Conservation (phyloP, 1,139 yeast genomes). For the Magnusiomyces paraingens region DNA sequence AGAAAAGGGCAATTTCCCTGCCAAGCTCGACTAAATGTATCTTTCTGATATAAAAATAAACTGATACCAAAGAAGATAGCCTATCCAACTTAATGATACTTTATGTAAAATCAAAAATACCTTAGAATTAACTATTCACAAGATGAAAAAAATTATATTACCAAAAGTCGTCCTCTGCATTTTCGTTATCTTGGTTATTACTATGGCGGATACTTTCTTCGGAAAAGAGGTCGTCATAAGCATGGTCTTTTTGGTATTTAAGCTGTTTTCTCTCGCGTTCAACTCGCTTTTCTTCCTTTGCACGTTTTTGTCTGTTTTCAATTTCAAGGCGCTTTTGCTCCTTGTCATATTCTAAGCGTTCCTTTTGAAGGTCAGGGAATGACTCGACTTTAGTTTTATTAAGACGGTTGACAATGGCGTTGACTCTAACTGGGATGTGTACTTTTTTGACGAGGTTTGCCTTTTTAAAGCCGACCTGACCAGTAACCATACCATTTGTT, state of each 20-base stretch:
- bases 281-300: slow-evolving; percentile 24
- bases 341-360: slow-evolving; percentile 36
- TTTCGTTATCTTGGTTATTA: slow-evolving; percentile 51
- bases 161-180: slow-evolving; percentile 67
- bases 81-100: slow-evolving; percentile 9
- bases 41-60: background rate
- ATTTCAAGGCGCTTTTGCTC: slow-evolving; percentile 29
- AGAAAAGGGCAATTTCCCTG: slow-evolving; percentile 61
- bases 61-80: background rate
- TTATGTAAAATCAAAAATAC: slow-evolving; percentile 6
- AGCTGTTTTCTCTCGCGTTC: slow-evolving; percentile 30
- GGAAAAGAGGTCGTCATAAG: slow-evolving; percentile 54
- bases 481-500: slow-evolving; percentile 72
- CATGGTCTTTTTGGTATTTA: slow-evolving; percentile 35
- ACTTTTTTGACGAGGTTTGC: slow-evolving; percentile 50
- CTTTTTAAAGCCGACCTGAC: slow-evolving; percentile 68
- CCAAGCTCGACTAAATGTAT: slow-evolving; percentile 39
- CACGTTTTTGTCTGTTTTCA: slow-evolving; percentile 33
- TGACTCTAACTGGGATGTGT: slow-evolving; percentile 53
- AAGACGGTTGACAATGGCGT: slow-evolving; percentile 56
- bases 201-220: slow-evolving; percentile 44
- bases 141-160: slow-evolving; percentile 20
- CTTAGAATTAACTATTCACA: slow-evolving; percentile 3
- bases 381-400: slow-evolving; percentile 60
- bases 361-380: slow-evolving; percentile 44